These are phyloP conservation scores for Gossypium mustelinum DNA, from an alignment of 345 rosid species.

Conservation along the genomic window DNA sequence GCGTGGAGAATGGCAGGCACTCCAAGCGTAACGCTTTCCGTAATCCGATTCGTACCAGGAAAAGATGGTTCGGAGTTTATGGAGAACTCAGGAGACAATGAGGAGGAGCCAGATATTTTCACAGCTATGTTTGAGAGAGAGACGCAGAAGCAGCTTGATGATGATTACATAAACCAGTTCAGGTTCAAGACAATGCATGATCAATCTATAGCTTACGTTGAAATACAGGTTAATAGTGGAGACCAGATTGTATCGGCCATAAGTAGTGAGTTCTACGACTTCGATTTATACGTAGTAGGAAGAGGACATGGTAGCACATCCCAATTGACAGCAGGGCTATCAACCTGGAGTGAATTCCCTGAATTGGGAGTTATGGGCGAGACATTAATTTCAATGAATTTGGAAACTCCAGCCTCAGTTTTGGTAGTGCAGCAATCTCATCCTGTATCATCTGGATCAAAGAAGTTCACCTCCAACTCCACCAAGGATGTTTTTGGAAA, in stretches of 20 bases:
- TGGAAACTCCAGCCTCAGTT: constrained; percentile 24
- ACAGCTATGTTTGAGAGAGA: neutral
- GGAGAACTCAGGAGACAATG: neutral
- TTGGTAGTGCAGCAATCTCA: constrained; percentile 32
- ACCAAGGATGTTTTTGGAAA: neutral
- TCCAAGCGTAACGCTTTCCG: constrained; percentile 14
- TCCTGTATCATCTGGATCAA: neutral
- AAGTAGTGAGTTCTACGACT: constrained; percentile 2
- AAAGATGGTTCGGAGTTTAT: neutral
- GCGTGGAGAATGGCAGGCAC: constrained; percentile 32
- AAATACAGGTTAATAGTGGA: constrained; percentile 19
- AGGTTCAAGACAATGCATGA: constrained; percentile 30
- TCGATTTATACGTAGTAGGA: constrained; percentile 39
- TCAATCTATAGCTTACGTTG: constrained; percentile 23
- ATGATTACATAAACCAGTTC: constrained; percentile 33
- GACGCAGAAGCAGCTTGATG: constrained; percentile 31
- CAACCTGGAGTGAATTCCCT: constrained; percentile 28
- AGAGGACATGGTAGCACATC: constrained; percentile 18
- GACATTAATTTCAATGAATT: constrained; percentile 21
- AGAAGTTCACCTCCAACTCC: neutral
- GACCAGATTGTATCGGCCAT: constrained; percentile 19
- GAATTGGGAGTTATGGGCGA: constrained; percentile 37
- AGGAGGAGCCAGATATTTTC: neutral
- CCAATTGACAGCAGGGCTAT: constrained; percentile 23
- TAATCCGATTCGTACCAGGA: constrained; percentile 25